Base-by-base conservation (phyloP, 2,329 filamentous ascomycete species). In the Colletotrichum sojae region DNA sequence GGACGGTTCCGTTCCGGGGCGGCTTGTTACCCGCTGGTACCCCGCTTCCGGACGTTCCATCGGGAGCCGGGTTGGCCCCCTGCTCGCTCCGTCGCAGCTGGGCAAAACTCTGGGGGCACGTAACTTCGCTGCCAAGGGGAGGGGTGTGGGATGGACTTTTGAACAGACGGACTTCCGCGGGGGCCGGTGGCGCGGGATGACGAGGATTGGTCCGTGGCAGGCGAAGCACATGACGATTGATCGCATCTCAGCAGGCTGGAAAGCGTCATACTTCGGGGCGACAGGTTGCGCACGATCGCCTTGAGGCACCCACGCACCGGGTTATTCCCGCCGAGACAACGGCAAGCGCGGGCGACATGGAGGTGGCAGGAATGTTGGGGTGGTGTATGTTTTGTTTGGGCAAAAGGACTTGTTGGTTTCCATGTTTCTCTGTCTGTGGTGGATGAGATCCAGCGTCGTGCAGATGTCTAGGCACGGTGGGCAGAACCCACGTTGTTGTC, bases 401-500 rank as follows among this genome's bases (percentile, higher is more conserved):
- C 22, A 25, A 25, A 25, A 25, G 5, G 22, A 25, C 22, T 25
- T 25, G 1, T 25, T 25, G 22, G 22, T 25, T 25, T 25, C 3
- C 22, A 5, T 25, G 22, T 25, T 25, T 25, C 22, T n/a, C n/a
- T n/a, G n/a, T n/a, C n/a, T 31, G 5, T 56, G 1, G 12, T 10
- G 31, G 31, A 36, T 12, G 31, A 9, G 31, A 8, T 10, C 31
- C 31, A 36, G 6, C 10, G 9, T 10, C 10, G 31, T 36, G 31
- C 31, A 10, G 31, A 36, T 36, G 4, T 8, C 8, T 36, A n/a
- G 48, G 58, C 46, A 52, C 58, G 58, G 57, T 60, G 57, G 58
- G 58, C 58, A 61, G 57, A 52, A 60, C 15, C 57, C 57, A 60
- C 57, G 57, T 49, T 49, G 45, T 39, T 15, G n/a, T 25, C 13